phyloP scores from a whole-genome alignment of 352 stramenopile species.

The Chrysophaeum taylorii region DNA sequence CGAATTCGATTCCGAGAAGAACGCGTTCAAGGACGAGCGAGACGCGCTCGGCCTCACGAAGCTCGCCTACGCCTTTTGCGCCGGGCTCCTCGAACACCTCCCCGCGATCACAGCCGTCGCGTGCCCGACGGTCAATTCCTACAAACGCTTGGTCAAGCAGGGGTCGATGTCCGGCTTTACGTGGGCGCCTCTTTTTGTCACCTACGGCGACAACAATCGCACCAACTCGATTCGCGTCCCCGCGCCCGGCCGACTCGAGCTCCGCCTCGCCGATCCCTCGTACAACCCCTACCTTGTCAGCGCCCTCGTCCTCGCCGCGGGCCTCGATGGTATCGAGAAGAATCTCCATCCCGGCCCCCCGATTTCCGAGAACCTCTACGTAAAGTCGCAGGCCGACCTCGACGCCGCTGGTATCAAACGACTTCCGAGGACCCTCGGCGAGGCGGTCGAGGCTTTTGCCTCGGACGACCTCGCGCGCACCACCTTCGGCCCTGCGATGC shows the following conservation, averaged over 20 bases:
- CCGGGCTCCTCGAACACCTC: background rate
- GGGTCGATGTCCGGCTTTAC: background rate
- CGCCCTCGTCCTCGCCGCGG: background rate
- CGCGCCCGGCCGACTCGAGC: background rate
- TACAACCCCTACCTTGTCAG: background rate
- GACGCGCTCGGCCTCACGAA: background rate
- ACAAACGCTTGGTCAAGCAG: background rate
- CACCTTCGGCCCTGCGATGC: background rate
- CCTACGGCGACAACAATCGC: conserved; percentile 2
- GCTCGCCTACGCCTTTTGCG: background rate
- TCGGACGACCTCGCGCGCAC: background rate
- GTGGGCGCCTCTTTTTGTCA: background rate
- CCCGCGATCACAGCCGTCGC: background rate
- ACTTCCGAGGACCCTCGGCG: background rate
- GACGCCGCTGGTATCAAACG: background rate
- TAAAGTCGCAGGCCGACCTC: background rate
- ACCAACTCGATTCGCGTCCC: background rate
- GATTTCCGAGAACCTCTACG: background rate
- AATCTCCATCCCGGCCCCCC: background rate
- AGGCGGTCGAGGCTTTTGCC: background rate
- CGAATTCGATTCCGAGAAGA: background rate
- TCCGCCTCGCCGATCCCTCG: background rate
- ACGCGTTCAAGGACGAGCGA: background rate
- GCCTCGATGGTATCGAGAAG: background rate
- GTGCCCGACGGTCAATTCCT: conserved; percentile 11